A percentile compares a stretch with the other conserved stretches of the same genome.
These are phyloP conservation scores for Chrysosporium queenslandicum DNA, from an alignment of 2,329 filamentous ascomycete genomes.

Conservation along the genomic window DNA sequence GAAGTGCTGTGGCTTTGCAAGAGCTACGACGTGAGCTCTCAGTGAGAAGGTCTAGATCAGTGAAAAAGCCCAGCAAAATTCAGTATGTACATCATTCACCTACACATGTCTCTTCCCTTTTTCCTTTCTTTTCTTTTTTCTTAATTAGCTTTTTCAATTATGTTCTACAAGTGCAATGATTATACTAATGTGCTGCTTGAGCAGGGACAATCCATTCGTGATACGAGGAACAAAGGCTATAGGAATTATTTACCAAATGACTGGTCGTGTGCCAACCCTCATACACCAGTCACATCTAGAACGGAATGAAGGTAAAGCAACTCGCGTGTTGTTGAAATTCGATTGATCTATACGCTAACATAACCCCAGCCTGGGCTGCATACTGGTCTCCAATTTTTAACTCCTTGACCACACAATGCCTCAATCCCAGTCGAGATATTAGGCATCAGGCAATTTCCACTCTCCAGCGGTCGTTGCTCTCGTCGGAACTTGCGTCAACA, in stretches of 20 bases:
- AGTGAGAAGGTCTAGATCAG: slow-evolving; percentile 43
- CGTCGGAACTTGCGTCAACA: slow-evolving; percentile 69
- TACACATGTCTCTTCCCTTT: no score
- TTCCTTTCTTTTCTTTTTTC: no score
- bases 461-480: slow-evolving; percentile 75
- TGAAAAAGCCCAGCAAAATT: slow-evolving; percentile 41
- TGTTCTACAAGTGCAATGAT: no score
- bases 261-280: slow-evolving; percentile 67
- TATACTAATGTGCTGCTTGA: slow-evolving; percentile 18
- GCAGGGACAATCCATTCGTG: slow-evolving; percentile 61
- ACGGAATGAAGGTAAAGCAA: slow-evolving; percentile 57
- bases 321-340: neutral
- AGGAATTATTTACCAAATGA: slow-evolving; percentile 70
- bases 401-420: slow-evolving; percentile 77
- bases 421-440: slow-evolving; percentile 88
- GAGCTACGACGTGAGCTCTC: slow-evolving; percentile 58
- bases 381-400: slow-evolving; percentile 96
- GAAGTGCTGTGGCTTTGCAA: slow-evolving; percentile 58
- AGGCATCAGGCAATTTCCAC: slow-evolving; percentile 78
- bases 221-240: slow-evolving; percentile 71
- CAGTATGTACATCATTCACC: slow-evolving; percentile 50
- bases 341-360: slow-evolving; percentile 18
- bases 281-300: slow-evolving; percentile 93
- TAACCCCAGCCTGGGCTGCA: slow-evolving; percentile 71
- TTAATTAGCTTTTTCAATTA: no score